phyloP scores from a whole-genome alignment of 345 rosid species.

The Brassica carinata region DNA sequence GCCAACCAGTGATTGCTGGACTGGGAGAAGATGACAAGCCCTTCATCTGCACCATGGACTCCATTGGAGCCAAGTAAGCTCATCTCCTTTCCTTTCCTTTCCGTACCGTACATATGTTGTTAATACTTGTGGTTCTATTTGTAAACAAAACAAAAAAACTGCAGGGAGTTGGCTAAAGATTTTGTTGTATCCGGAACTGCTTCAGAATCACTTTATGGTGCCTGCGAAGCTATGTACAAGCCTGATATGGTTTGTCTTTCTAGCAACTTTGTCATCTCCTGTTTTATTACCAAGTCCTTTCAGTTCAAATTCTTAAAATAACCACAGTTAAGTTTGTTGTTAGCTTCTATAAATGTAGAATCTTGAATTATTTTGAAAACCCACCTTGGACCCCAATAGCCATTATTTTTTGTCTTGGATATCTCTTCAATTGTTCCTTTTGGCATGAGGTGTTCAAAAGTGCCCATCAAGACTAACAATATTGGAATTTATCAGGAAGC shows the following conservation, averaged over 20 bases:
- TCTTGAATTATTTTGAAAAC: background rate
- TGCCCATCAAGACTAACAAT: background rate
- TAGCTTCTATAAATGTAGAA: background rate
- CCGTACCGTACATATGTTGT: background rate
- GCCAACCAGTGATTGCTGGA: conserved; percentile 98
- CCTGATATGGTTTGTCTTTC: conserved; percentile 78
- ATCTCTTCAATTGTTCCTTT: background rate
- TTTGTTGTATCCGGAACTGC: conserved; percentile 97
- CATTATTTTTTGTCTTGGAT: background rate
- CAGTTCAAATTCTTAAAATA: background rate
- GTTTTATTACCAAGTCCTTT: background rate
- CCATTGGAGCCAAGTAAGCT: conserved; percentile 88
- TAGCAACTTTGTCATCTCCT: conserved; percentile 7
- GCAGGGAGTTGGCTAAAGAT: conserved; percentile 93
- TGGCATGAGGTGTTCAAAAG: background rate
- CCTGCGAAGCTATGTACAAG: conserved; percentile 92
- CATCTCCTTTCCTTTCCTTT: background rate
- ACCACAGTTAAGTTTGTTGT: background rate
- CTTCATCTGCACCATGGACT: conserved; percentile 97
- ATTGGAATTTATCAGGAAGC: conserved; percentile 57
- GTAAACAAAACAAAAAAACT: background rate
- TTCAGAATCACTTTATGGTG: conserved; percentile 92
- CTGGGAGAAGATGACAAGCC: conserved; percentile 91
- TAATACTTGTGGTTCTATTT: conserved; percentile 5
- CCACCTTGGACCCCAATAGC: too few species aligned